A percentile compares a stretch with the other conserved stretches of the same genome.
Evolutionary conservation across 1,284 basidiomycete species (phyloP).

Genomic region (Fomitiporia mediterranea): DNA sequence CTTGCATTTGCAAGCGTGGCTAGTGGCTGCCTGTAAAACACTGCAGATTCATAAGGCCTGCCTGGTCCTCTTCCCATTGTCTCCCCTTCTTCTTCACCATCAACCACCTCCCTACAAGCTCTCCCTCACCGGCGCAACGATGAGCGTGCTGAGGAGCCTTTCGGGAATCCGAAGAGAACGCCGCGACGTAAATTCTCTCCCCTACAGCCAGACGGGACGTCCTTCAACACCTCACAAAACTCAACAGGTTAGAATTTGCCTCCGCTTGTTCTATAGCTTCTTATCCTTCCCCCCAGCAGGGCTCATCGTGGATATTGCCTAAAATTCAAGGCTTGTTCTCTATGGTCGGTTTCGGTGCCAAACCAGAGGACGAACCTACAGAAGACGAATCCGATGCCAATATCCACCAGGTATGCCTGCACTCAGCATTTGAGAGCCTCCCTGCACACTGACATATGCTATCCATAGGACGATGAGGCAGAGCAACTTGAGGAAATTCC

Average conservation of each 20-base stretch:
- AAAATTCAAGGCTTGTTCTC: conserved; percentile 37
- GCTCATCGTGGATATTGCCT: conserved; percentile 41
- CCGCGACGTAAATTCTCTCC: conserved; percentile 34
- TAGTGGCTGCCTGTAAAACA: no score
- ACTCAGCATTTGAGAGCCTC: no score
- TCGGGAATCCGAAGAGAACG: conserved; percentile 37
- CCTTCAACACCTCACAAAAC: background rate
- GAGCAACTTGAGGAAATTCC: no score
- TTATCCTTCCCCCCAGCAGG: conserved; percentile 31
- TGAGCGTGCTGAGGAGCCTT: conserved; percentile 49
- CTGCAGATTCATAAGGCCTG: no score
- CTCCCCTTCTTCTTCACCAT: conserved; percentile 12
- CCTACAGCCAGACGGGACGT: conserved; percentile 13
- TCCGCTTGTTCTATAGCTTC: background rate
- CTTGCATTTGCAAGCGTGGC: no score
- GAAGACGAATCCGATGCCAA: no score
- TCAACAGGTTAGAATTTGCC: background rate
- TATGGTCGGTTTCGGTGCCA: background rate
- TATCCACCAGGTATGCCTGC: conserved; percentile 17
- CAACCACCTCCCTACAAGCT: conserved; percentile 19
- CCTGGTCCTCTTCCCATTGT: background rate
- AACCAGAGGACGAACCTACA: background rate
- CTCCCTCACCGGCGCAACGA: conserved; percentile 24
- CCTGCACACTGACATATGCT: no score
- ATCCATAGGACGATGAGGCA: no score